Conservation (phyloP, 2,329 filamentous ascomycete genomes). For the Fusarium falciforme region DNA sequence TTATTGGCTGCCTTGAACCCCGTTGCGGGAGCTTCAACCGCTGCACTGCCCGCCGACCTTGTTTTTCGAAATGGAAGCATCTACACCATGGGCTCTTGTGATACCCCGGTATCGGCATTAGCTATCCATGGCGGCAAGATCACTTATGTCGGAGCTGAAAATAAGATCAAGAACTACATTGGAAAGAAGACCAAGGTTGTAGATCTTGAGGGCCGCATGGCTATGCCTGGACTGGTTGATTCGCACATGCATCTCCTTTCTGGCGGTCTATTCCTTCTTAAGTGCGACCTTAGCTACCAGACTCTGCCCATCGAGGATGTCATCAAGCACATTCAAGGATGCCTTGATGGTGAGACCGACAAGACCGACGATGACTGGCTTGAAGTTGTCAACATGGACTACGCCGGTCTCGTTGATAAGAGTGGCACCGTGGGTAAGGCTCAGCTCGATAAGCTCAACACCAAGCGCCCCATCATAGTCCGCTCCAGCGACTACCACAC, state of each 20-base stretch:
- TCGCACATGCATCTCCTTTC: constrained; percentile 44
- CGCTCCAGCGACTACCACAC: constrained; percentile 43
- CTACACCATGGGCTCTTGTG: constrained; percentile 36
- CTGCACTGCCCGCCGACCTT: constrained; percentile 28
- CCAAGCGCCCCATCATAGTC: constrained; percentile 38
- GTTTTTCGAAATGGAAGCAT: constrained; percentile 45
- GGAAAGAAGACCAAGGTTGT: constrained; percentile 40
- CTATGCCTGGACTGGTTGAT: constrained; percentile 45
- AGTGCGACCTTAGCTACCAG: constrained; percentile 45
- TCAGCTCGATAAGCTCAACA: constrained; percentile 36
- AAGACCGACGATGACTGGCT: constrained; percentile 42
- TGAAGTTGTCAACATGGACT: constrained; percentile 43
- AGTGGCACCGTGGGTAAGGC: constrained; percentile 35
- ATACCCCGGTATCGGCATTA: constrained; percentile 29
- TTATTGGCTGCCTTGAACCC: constrained; percentile 19
- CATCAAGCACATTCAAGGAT: constrained; percentile 38
- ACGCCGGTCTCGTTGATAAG: constrained; percentile 33
- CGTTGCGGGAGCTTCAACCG: not conserved
- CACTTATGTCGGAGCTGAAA: constrained; percentile 34
- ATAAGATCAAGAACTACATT: constrained; percentile 33
- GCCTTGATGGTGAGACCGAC: constrained; percentile 35
- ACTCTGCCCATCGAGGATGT: constrained; percentile 28
- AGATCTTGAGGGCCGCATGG: constrained; percentile 44
- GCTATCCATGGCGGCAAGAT: constrained; percentile 38
- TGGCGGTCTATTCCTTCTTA: constrained; percentile 39